These are phyloP conservation scores for Cyberlindnera veronae DNA, from an alignment of 805 yeast species.

Conservation along the genomic window DNA sequence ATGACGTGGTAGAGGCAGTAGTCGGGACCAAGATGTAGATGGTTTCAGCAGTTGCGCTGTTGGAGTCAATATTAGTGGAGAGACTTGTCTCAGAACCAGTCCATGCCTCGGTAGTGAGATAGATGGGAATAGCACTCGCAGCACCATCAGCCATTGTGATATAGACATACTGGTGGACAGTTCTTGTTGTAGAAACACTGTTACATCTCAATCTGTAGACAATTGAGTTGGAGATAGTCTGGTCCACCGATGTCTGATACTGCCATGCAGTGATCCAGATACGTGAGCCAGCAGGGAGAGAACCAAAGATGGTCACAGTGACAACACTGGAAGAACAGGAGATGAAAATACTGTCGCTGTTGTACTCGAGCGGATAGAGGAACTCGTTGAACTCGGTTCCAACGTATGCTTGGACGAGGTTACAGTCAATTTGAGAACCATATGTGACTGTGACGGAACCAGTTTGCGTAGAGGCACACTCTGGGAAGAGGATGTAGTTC, in stretches of 20 bases:
- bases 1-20: neutral
- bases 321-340: constrained; percentile 28
- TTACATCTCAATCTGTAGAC: constrained; percentile 15
- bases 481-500: constrained; percentile 32
- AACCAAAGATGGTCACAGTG: too few species aligned
- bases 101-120: constrained; percentile 15
- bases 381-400: constrained; percentile 34
- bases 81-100: constrained; percentile 19
- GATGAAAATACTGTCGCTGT: constrained; percentile 11
- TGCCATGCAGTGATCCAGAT: constrained; percentile 32
- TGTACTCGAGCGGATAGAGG: constrained; percentile 28
- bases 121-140: constrained; percentile 22
- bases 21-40: constrained; percentile 10
- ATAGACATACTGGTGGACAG: constrained; percentile 1
- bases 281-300: constrained; percentile 27
- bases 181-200: constrained; percentile 2
- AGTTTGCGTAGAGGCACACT: constrained; percentile 25
- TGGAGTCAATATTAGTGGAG: constrained; percentile 9
- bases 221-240: constrained; percentile 8
- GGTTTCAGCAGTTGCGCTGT: neutral
- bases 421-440: constrained; percentile 19
- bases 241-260: constrained; percentile 9
- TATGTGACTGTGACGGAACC: constrained; percentile 24
- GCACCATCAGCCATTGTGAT: constrained; percentile 19
- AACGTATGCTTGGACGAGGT: constrained; percentile 15